Percentiles rank a stretch among this genome's conserved stretches.
Evolutionary conservation across 768 basidiomycete genomes (phyloP).

Genomic region (Russula olivacea): DNA sequence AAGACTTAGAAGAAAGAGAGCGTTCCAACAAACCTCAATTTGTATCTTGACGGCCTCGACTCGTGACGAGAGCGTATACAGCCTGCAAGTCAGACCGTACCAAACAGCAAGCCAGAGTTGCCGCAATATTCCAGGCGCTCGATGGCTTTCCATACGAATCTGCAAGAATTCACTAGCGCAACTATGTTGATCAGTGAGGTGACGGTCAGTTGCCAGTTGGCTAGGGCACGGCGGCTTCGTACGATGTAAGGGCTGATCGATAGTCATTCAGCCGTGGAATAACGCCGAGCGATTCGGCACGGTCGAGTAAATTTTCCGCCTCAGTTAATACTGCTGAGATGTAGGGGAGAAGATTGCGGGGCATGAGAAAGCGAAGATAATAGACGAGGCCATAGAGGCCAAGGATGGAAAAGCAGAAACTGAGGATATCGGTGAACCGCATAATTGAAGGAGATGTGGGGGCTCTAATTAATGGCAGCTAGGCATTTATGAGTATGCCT

Average conservation of each 20-base stretch:
- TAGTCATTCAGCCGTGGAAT: not conserved
- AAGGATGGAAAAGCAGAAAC: not conserved
- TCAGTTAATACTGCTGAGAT: not conserved
- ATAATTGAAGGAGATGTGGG: not conserved
- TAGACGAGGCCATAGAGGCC: not conserved
- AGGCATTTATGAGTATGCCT: not conserved
- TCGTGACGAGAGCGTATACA: not conserved
- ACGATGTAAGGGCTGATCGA: not conserved
- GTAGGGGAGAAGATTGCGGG: not conserved
- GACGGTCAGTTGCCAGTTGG: no score
- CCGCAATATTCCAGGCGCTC: not conserved
- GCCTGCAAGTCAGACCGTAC: not conserved
- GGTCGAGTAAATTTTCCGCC: not conserved
- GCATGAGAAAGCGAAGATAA: not conserved
- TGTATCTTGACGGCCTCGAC: not conserved
- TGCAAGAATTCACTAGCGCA: not conserved
- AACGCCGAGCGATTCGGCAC: not conserved
- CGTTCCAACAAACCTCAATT: not conserved
- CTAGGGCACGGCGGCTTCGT: no score
- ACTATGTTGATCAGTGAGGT: not conserved
- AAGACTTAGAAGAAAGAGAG: not conserved
- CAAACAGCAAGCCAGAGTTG: constrained; percentile 3
- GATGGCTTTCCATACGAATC: constrained; percentile 9
- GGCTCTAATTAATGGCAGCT: not conserved
- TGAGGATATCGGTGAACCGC: not conserved